Base-by-base conservation (phyloP, 257 asterid species). In the Jacaranda copaia region DNA sequence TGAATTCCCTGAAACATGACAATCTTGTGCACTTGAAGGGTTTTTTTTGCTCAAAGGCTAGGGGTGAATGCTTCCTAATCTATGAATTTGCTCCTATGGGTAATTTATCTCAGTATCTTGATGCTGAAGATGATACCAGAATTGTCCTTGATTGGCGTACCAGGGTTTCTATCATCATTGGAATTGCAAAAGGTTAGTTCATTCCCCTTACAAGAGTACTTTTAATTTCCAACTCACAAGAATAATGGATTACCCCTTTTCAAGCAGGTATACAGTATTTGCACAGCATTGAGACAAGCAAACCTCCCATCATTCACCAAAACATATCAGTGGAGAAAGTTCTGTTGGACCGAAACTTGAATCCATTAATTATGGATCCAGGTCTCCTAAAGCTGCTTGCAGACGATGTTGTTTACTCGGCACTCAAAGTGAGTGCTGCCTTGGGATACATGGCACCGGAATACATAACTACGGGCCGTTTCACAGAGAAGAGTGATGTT, bases 391-490 rank as follows among this genome's bases (percentile, higher is more conserved):
- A 89, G 85, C 97, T 96, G 61, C 97, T 94, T 14, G 96, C 99
- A 0, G 97, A 94, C 25, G 99, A 94, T 43, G 98, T 89, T 5
- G 93, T 92, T 20, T 94, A 88, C 89, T 94, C 99, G 3, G 99
- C 98, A 73, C 89, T 94, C 70, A 96, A 96, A 74, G 97, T 87
- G 51, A 96, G 99, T 46, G 99, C 99, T 4, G 98, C 95, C 1
- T 70, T 96, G n/a, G 99, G 99, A 6, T 96, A 93, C 80, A 93
- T 96, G 98, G 97, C 99, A 0, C 99, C 99, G 0, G 99, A 96
- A 76, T 96, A 96, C 79, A 82, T 25, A 25, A 25, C 32, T 25
- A 25, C 32, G 1, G 32, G 32, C 32, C 32, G 32, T 25, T 25
- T 25, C 80, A 96, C 99, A 0, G 97, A 91, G 85, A 96, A 90